Evolutionary conservation across 1,139 yeast genomes (phyloP), one percentile per base, ranked within the genome.

Genomic region (Saccharomyces uvarum): DNA sequence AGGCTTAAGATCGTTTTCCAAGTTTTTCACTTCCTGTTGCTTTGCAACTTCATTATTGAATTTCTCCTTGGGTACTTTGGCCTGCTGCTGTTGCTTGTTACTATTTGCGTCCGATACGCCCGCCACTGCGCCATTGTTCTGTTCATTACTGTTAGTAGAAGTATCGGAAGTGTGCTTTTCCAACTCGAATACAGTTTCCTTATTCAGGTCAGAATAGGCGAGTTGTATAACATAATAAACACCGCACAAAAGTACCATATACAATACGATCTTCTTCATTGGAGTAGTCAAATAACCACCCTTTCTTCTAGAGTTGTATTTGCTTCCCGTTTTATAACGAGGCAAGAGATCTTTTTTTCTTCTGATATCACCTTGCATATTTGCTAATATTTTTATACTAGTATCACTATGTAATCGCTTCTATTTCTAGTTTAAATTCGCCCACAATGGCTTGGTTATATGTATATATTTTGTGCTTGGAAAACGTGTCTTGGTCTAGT

Each of bases 231-330:
- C 53, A 3, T 66, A 55, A 8, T 71, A 72, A 26, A 74, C 58
- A n/a, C 65, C 44, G 13, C 58, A 31, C 47, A 76, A 62, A 26
- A 74, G 61, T 9, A 68, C n/a, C 5, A 71, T 49, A 57, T 77
- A 77, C 1, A 67, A 69, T 0, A 75, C 14, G 27, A 74, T 54
- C 58, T 75, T 76, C 61, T 76, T 75, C 73, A 73, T 72, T 27
- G 79, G 78, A 2, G 79, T 75, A 1, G 79, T 75, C 58, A 76
- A 66, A 51, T 59, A 63, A 28, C 63, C 58, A 27, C 59, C 56
- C 13, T 26, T 31, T 14, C 33, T 49, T n/a, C 21, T 32, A 2
- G 51, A 21, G 16, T 50, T 50, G n/a, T 49, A 46, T 19, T 48
- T 50, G 27, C 54, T 53, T 13, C 9, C 49, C 27, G 47, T 53